phyloP scores from a whole-genome alignment of 495 filamentous ascomycete species.

The Corynascus novoguineensis region DNA sequence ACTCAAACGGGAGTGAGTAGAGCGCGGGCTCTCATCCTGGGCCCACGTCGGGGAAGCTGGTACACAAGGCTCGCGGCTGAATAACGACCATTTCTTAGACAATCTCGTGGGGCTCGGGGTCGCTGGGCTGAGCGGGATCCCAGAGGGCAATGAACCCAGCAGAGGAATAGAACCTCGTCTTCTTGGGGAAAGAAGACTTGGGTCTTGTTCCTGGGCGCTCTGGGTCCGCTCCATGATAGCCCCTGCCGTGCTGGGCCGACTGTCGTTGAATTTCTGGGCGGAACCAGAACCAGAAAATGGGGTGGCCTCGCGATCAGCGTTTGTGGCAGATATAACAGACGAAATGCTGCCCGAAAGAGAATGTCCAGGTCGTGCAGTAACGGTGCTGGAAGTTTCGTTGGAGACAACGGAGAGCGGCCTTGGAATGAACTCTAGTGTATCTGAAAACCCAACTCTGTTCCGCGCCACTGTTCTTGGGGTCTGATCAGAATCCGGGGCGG shows the following conservation, averaged over 20 bases:
- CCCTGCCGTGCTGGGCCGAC: constrained; percentile 49
- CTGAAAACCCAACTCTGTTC: constrained; percentile 54
- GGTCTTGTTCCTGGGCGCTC: constrained; percentile 31
- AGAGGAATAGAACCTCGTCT: constrained; percentile 49
- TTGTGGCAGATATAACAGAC: constrained; percentile 50
- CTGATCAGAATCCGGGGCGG: constrained; percentile 24
- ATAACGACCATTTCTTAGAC: constrained; percentile 50
- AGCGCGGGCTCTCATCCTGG: constrained; percentile 35
- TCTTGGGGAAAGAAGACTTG: constrained; percentile 30
- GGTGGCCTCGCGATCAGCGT: constrained; percentile 36
- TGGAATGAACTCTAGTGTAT: constrained; percentile 62
- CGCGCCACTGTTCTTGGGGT: constrained; percentile 39
- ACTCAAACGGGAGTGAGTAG: constrained; percentile 30
- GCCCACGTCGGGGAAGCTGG: constrained; percentile 39
- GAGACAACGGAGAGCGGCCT: constrained; percentile 69
- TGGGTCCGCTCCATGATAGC: constrained; percentile 45
- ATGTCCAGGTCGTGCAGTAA: constrained; percentile 56
- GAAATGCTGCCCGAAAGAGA: constrained; percentile 60
- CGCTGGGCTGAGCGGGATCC: constrained; percentile 24
- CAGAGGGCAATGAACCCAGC: constrained; percentile 32
- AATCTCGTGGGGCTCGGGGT: constrained; percentile 44
- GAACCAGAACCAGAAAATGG: constrained; percentile 23
- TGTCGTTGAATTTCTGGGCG: constrained; percentile 30
- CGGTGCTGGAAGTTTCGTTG: constrained; percentile 64
- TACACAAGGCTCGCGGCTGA: constrained; percentile 45